These are phyloP conservation scores for Leptosphaerulina australis DNA, from an alignment of 2,329 filamentous ascomycete genomes.

Conservation along the genomic window DNA sequence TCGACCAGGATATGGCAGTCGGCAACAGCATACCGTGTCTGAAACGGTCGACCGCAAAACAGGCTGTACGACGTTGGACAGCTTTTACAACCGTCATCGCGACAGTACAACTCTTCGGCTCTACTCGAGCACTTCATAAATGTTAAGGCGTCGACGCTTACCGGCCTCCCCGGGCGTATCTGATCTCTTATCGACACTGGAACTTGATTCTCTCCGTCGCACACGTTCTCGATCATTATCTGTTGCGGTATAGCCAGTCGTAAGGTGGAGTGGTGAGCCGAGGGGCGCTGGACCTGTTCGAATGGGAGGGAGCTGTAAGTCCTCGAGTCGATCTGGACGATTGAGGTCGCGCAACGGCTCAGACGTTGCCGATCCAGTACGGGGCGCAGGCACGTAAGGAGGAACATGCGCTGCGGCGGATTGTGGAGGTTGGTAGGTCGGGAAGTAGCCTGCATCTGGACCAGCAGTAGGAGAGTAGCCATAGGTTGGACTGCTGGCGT, in stretches of 20 bases:
- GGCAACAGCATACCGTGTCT: conserved; percentile 7
- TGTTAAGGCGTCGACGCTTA: conserved; percentile 46
- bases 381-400: conserved; percentile 35
- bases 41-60: conserved; percentile 10
- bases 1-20: conserved; percentile 6
- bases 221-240: conserved; percentile 33
- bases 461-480: conserved; percentile 44
- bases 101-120: background rate
- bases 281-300: conserved; percentile 41
- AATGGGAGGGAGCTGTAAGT: conserved; percentile 46
- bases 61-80: conserved; percentile 9
- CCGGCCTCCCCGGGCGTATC: conserved; percentile 43
- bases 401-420: conserved; percentile 35
- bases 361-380: conserved; percentile 35
- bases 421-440: conserved; percentile 39
- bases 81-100: conserved; percentile 9
- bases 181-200: conserved; percentile 32
- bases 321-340: conserved; percentile 36
- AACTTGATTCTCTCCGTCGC: conserved; percentile 39
- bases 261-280: conserved; percentile 39
- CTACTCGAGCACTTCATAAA: conserved; percentile 47
- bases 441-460: conserved; percentile 43
- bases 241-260: conserved; percentile 23
- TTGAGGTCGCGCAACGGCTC: conserved; percentile 37
- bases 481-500: conserved; percentile 43